phyloP scores from a whole-genome alignment of 2,329 filamentous ascomycete genomes.

The Aspergillus costaricaensis region DNA sequence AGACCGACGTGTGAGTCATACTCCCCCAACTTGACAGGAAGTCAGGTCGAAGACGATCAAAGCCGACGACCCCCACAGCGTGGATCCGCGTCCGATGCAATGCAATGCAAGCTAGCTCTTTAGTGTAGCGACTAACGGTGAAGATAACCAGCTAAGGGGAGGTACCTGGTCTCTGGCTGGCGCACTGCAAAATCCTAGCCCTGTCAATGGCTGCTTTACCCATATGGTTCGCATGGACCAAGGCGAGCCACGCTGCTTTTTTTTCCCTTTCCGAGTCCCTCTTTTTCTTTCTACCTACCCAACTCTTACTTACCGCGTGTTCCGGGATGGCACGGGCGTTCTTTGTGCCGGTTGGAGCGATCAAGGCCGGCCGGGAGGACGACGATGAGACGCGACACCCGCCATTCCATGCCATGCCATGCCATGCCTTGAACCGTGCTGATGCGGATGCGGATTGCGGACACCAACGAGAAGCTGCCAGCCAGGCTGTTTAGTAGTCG shows the following conservation, averaged over 20 bases:
- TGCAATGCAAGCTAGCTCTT: slow-evolving; percentile 19
- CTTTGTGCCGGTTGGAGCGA: slow-evolving; percentile 1
- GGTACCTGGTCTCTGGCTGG: slow-evolving; percentile 1
- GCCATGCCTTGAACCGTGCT: not conserved
- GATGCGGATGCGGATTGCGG: not conserved
- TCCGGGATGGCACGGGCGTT: slow-evolving; percentile 1
- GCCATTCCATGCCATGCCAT: not conserved
- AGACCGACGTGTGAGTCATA: slow-evolving; percentile 11
- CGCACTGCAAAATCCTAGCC: not conserved
- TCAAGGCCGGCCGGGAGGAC: not conserved
- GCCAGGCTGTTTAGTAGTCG: not conserved
- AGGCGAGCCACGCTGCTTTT: slow-evolving; percentile 3
- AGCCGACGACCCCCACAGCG: slow-evolving; percentile 6
- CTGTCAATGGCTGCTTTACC: slow-evolving; percentile 4
- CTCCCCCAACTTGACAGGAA: not conserved
- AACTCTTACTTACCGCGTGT: slow-evolving; percentile 2
- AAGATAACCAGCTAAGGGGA: not conserved
- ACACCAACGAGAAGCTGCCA: not conserved
- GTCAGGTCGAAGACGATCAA: slow-evolving; percentile 5
- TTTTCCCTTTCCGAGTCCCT: not conserved
- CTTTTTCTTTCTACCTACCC: not conserved
- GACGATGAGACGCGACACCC: not conserved
- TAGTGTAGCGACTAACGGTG: slow-evolving; percentile 1
- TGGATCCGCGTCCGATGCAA: slow-evolving; percentile 14
- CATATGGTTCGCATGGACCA: slow-evolving; percentile 3